Base-by-base conservation (phyloP, 1,139 yeast species). In the Magnusiomyces suaveolens region DNA sequence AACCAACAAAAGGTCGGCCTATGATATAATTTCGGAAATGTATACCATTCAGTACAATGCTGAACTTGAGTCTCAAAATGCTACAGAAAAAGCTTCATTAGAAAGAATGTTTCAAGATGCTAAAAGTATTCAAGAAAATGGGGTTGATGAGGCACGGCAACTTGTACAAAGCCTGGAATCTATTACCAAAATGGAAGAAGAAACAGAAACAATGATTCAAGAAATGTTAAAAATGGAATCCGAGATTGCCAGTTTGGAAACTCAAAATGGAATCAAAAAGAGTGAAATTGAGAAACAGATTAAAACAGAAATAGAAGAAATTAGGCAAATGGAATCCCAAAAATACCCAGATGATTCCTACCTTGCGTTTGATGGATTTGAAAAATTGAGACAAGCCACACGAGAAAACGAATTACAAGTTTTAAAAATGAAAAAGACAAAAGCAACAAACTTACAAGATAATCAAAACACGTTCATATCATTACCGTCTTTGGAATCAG, bases 151-250 rank as follows among this genome's bases (percentile, higher is more conserved):
- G 4, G 43, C 43, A 38, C 8, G 4, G 4, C 6, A 8, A 14
- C 18, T 38, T 10, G 43, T 16, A n/a, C 18, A 6, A 10, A 14
- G n/a, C 18, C 6, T n/a, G 6, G 43, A 38, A 18, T 8, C 10
- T 4, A n/a, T n/a, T 14, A 4, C 20, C 8, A 10, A 38, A 38
- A 14, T 38, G 48, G 50, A 49, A 26, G 24, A 29, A 23, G 56
- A 54, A 36, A 23, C 53, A 14, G 48, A 43, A 10, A 48, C 29
- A 23, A 14, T 53, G 38, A 49, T 52, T 10, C 14, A 56, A n/a
- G 68, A 67, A 20, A 61, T 64, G 48, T 56, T 56, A 26, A 60
- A 59, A 24, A 60, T 70, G 63, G 62, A 65, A 43, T 51, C 49
- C 16, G 68, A 66, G 52, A 54, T 66, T 18, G 58, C 47, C 14